phyloP scores from a whole-genome alignment of 208 protist genomes.

The Acanthamoeba culbertsoni region DNA sequence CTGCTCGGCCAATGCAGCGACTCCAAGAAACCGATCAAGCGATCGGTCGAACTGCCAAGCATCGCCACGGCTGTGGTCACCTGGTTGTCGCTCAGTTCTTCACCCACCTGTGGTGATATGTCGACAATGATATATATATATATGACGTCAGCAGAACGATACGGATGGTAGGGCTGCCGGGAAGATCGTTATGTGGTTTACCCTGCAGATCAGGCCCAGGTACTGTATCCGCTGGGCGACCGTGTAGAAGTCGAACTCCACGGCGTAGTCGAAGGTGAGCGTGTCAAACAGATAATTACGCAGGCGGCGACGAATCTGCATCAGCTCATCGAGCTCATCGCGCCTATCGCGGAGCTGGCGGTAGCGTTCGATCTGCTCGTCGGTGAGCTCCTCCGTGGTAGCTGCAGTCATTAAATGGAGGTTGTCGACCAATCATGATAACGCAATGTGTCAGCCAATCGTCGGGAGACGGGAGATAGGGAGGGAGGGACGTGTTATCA shows the following conservation, averaged over 20 bases:
- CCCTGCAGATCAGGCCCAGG: neutral
- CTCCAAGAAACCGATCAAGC: neutral
- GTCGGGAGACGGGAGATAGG: too few species aligned
- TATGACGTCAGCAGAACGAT: neutral
- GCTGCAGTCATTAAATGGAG: too few species aligned
- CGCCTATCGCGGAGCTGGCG: neutral
- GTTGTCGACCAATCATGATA: neutral
- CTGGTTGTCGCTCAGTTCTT: neutral
- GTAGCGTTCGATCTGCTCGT: neutral
- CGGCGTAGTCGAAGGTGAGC: neutral
- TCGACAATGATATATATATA: too few species aligned
- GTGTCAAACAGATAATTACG: neutral
- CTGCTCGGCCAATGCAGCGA: neutral
- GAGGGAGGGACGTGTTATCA: too few species aligned
- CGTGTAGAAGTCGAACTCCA: neutral
- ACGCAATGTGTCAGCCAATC: neutral
- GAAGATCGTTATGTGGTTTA: too few species aligned
- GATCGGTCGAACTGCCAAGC: neutral
- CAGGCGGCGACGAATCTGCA: neutral
- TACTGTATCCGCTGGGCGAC: neutral
- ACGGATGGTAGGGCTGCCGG: too few species aligned
- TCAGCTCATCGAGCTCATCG: neutral
- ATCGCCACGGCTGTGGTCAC: neutral
- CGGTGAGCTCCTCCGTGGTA: neutral
- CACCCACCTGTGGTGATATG: too few species aligned